A percentile compares a stretch with the other conserved stretches of the same genome.
These are phyloP conservation scores for Aotearoamyces nothofagi DNA, from an alignment of 2,329 filamentous ascomycete genomes.

Conservation along the genomic window DNA sequence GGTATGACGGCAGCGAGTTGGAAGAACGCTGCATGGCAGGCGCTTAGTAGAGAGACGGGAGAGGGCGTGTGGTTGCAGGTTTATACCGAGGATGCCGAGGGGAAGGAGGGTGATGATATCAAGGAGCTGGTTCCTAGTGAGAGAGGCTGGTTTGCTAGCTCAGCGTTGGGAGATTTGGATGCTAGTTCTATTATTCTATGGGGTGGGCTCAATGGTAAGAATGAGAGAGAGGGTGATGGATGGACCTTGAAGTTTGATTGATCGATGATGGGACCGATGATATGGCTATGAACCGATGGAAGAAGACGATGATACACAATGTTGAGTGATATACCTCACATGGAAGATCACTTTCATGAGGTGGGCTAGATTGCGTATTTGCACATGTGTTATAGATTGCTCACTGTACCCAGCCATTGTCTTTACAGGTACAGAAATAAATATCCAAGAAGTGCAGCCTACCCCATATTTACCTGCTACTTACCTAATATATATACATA, in stretches of 20 bases:
- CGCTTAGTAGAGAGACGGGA: slow-evolving; percentile 34
- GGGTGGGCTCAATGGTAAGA: slow-evolving; percentile 39
- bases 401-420: no score
- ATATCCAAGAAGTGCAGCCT: no score
- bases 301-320: no score
- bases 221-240: slow-evolving; percentile 39
- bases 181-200: slow-evolving; percentile 43
- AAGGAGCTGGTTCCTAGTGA: slow-evolving; percentile 30
- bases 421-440: no score
- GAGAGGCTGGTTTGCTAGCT: slow-evolving; percentile 42
- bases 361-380: no score
- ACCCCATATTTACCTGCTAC: slow-evolving; percentile 1
- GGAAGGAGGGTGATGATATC: slow-evolving; percentile 27
- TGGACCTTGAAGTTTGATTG: slow-evolving; percentile 50
- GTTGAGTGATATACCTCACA: no score
- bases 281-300: no score
- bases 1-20: slow-evolving; percentile 39
- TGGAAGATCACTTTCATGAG: no score
- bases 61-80: slow-evolving; percentile 45
- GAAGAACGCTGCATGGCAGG: slow-evolving; percentile 36
- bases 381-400: no score
- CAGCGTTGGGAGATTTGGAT: slow-evolving; percentile 41
- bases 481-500: no score
- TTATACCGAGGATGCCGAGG: slow-evolving; percentile 29
- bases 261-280: no score